These are phyloP conservation scores for Thalassiosira delicatula DNA, from an alignment of 352 stramenopile genomes.

Conservation along the genomic window DNA sequence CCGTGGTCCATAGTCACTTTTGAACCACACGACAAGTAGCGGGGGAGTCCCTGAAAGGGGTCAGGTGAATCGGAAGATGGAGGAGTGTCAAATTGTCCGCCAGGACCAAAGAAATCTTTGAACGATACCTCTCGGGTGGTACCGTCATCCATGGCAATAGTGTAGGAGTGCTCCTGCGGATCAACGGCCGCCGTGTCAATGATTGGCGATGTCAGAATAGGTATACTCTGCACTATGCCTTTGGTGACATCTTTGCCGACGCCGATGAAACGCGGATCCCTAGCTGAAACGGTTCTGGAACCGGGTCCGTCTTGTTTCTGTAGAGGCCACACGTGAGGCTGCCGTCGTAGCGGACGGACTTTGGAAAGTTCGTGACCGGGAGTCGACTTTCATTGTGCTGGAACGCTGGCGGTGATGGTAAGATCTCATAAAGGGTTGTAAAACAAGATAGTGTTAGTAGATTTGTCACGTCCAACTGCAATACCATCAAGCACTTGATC, in stretches of 20 bases:
- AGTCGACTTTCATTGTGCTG: conserved; percentile 5
- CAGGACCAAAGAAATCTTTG: no score
- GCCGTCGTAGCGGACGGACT: conserved; percentile 9
- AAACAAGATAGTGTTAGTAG: conserved; percentile 14
- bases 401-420: conserved; percentile 24
- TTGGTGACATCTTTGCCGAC: no score
- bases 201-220: background rate
- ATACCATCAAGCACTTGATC: background rate
- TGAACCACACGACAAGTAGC: background rate
- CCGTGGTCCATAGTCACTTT: conserved; percentile 1
- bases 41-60: background rate
- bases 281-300: conserved; percentile 6
- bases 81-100: no score
- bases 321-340: conserved; percentile 6
- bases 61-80: background rate
- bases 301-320: background rate
- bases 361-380: conserved; percentile 8
- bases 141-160: background rate
- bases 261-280: background rate
- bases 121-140: background rate
- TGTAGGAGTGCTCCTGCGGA: background rate
- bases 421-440: conserved; percentile 27
- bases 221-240: conserved; percentile 8
- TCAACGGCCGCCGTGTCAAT: background rate
- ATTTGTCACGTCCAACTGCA: conserved; percentile 1